Percentiles rank a stretch among this genome's conserved stretches.
These are phyloP conservation scores for Fusarium luffae DNA, from an alignment of 2,329 filamentous ascomycete genomes.

Conservation along the genomic window DNA sequence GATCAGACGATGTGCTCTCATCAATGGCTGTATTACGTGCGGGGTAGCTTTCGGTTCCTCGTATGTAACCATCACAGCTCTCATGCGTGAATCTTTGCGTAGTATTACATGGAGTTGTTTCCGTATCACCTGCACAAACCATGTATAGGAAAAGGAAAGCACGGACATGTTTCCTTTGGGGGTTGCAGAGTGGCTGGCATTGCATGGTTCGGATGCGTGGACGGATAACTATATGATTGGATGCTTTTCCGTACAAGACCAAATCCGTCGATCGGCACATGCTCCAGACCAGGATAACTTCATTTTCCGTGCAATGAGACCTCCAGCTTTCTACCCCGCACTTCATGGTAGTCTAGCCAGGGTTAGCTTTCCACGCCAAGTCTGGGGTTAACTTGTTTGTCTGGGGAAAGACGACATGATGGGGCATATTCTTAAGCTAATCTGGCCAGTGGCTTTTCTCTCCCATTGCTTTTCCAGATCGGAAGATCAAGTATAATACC, in stretches of 20 bases:
- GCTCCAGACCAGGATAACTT: background rate
- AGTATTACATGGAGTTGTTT: conserved; percentile 10
- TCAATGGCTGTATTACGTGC: background rate
- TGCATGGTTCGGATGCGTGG: background rate
- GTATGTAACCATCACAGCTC: background rate
- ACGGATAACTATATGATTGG: conserved; percentile 23
- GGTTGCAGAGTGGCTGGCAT: conserved; percentile 3
- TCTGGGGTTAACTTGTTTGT: conserved; percentile 29
- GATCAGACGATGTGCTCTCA: background rate
- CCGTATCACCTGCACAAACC: conserved; percentile 12
- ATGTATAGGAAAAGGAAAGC: conserved; percentile 17
- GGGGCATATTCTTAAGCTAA: conserved; percentile 4
- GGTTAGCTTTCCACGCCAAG: conserved; percentile 23
- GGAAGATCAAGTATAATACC: conserved; percentile 32
- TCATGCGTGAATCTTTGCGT: background rate
- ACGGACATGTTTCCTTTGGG: conserved; percentile 17
- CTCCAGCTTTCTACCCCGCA: conserved; percentile 33
- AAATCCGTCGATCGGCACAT: background rate
- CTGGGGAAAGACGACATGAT: conserved; percentile 25
- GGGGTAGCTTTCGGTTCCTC: conserved; percentile 7
- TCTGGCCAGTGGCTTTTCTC: conserved; percentile 3
- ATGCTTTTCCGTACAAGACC: conserved; percentile 30
- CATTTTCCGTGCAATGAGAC: conserved; percentile 34
- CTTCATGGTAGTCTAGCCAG: conserved; percentile 5
- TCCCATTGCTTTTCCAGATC: conserved; percentile 11